A percentile compares a stretch with the other conserved stretches of the same genome.
phyloP scores from a whole-genome alignment of 257 asterid species.

The Echites panduratus region DNA sequence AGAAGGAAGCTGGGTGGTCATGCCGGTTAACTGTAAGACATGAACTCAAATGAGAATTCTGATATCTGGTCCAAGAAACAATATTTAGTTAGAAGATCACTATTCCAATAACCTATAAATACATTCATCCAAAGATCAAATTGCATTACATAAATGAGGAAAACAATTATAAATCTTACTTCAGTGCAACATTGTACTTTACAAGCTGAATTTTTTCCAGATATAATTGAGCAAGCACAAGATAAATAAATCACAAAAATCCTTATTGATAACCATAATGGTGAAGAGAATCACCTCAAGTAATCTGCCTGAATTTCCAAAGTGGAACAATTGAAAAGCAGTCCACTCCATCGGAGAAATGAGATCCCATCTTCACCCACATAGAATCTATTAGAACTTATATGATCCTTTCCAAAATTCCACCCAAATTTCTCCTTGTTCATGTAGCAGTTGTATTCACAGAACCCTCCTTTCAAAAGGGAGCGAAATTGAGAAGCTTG shows the following conservation, averaged over 20 bases:
- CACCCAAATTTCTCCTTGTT: slow-evolving; percentile 66
- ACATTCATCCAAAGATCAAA: background rate
- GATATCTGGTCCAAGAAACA: slow-evolving; percentile 45
- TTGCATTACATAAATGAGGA: background rate
- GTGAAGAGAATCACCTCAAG: slow-evolving; percentile 48
- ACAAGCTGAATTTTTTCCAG: background rate
- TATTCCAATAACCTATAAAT: background rate
- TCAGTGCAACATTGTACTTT: background rate
- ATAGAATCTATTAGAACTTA: slow-evolving; percentile 39
- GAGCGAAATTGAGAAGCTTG: slow-evolving; percentile 72
- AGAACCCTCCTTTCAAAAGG: slow-evolving; percentile 64
- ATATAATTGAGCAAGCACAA: background rate
- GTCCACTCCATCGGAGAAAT: slow-evolving; percentile 90
- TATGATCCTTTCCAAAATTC: slow-evolving; percentile 41
- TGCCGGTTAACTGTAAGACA: slow-evolving; percentile 54
- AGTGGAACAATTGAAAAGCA: slow-evolving; percentile 65
- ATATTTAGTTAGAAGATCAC: background rate
- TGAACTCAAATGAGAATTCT: slow-evolving; percentile 52
- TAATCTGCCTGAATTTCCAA: slow-evolving; percentile 96
- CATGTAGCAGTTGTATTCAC: slow-evolving; percentile 77
- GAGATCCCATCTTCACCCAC: slow-evolving; percentile 62
- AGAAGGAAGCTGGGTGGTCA: slow-evolving; percentile 43
- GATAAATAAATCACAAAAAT: background rate
- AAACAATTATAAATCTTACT: background rate
- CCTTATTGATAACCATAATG: slow-evolving; percentile 1